Evolutionary conservation across 1,284 basidiomycete genomes (phyloP), one percentile per base, ranked within the genome.

Genomic region (Rhizoctonia solani): DNA sequence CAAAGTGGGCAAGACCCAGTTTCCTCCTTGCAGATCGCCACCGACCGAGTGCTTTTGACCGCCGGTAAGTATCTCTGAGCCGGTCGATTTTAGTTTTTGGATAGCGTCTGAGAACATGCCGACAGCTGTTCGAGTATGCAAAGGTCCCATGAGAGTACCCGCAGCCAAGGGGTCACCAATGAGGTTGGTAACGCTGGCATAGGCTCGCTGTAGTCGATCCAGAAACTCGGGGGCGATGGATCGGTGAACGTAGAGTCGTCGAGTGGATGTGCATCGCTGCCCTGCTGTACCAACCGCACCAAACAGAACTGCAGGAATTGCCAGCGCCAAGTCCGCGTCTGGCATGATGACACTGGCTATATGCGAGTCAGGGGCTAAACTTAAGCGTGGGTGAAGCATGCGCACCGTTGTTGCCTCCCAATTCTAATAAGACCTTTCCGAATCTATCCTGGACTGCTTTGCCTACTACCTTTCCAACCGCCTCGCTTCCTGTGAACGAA

Each of bases 231-330:
- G 75, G 0, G 93, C 88, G 72, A 98, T 87, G 68, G 85, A 79
- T 47, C 86, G 85, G 77, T 98, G 95, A 67, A 98, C 83, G 78
- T 93, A 92, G 13, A 98, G 84, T 66, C 95, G 84, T 59, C 95
- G 86, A 0, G 95, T 98, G 21, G 94, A 90, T 0, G 95, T 98
- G 80, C 95, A 98, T 54, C 95, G 85, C 76, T 98, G 95, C 23
- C 95, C 95, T 34, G 93, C 91, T 46, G 95, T 98, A 47, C 95
- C 95, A 54, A 97, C 88, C 27, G 95, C 93, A 37, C 94, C 93
- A 80, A 98, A 98, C 76, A 95, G 92, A 21, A 95, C 87, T 0
- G 90, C 85, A 47, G 92, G 91, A 16, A 98, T 85, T 30, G 95
- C 95, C 70, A 96, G 84, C 19, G 85, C 83, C 32, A 98, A 83